Percentiles rank a stretch among this genome's conserved stretches.
phyloP scores from a whole-genome alignment of 1,284 basidiomycete genomes.

The Tilletia setariae region DNA sequence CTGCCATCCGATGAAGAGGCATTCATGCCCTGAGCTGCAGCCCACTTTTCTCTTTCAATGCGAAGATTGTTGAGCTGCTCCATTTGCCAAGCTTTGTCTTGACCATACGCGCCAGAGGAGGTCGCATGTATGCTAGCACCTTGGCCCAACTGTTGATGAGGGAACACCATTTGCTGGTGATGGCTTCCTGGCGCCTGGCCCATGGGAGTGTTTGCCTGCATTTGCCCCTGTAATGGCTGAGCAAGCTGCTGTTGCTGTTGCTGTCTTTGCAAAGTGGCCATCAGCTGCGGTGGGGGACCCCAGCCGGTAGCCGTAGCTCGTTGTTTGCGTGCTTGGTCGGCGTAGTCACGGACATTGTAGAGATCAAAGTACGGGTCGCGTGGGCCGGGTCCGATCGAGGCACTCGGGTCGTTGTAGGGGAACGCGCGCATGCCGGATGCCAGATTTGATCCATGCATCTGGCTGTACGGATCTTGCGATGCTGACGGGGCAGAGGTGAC shows the following conservation, averaged over 20 bases:
- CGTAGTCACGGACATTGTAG: neutral
- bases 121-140: neutral
- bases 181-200: too few relatives aligned
- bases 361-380: neutral
- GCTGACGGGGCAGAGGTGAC: neutral
- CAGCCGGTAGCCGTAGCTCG: neutral
- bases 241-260: constrained; percentile 13
- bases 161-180: too few relatives aligned
- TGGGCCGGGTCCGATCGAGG: neutral
- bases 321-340: neutral
- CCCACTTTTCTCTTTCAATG: constrained; percentile 22
- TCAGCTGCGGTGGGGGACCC: constrained; percentile 6
- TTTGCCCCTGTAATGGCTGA: constrained; percentile 21
- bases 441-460: neutral
- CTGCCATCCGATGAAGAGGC: neutral
- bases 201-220: too few relatives aligned
- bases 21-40: neutral
- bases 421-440: neutral
- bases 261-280: constrained; percentile 1
- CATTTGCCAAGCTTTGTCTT: constrained; percentile 41
- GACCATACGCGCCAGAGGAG: constrained; percentile 28
- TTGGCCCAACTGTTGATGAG: too few relatives aligned
- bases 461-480: neutral
- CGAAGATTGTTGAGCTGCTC: constrained; percentile 41
- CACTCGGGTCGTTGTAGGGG: neutral